A percentile compares a stretch with the other conserved stretches of the same genome.
phyloP scores from a whole-genome alignment of 345 rosid genomes.

The Salix udensis region DNA sequence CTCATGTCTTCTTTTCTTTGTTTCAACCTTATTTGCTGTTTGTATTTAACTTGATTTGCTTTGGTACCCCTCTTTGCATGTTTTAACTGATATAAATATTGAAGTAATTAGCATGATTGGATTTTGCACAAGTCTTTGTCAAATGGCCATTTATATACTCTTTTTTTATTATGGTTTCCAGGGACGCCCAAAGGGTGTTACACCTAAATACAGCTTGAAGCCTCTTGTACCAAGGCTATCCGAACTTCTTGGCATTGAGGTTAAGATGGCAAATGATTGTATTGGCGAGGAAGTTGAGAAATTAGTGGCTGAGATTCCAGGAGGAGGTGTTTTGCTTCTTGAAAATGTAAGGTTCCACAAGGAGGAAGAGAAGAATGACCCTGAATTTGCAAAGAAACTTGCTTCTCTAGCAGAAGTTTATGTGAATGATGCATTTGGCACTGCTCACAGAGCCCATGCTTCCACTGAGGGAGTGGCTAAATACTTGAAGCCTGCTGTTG shows the following conservation, averaged over 20 bases:
- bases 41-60: too few relatives aligned
- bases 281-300: conserved; percentile 75
- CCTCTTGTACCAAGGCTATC: conserved; percentile 90
- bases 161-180: conserved; percentile 26
- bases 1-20: not conserved
- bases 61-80: too few relatives aligned
- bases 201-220: conserved; percentile 89
- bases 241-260: conserved; percentile 83
- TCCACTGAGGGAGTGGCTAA: conserved; percentile 89
- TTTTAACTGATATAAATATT: too few relatives aligned
- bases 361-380: conserved; percentile 94
- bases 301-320: conserved; percentile 57
- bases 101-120: not conserved
- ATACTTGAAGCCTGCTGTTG: conserved; percentile 82
- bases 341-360: conserved; percentile 90
- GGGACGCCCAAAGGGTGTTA: conserved; percentile 97
- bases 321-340: conserved; percentile 77
- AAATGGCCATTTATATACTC: not conserved
- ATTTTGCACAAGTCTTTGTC: not conserved
- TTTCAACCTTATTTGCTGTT: too few relatives aligned
- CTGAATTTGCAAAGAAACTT: conserved; percentile 88
- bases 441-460: conserved; percentile 98
- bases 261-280: conserved; percentile 78
- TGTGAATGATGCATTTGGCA: conserved; percentile 56
- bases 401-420: conserved; percentile 30